Evolutionary conservation across 768 basidiomycete species (phyloP).

Genomic region (Boletus pseudo-olivaceus): DNA sequence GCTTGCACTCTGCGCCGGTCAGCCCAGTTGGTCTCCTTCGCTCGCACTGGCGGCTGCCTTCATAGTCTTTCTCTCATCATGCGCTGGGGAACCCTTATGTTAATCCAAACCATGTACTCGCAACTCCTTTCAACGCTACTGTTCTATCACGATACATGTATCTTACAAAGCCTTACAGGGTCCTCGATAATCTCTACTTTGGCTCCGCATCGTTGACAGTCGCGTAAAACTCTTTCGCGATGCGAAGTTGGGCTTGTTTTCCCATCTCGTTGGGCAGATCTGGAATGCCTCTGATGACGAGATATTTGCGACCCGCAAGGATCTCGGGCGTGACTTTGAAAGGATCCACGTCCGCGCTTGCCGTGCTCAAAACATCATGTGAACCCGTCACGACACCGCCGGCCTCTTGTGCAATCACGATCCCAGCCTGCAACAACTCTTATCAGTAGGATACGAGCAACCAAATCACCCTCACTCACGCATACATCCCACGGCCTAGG

Average conservation of each 20-base stretch:
- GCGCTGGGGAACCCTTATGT: too few relatives aligned
- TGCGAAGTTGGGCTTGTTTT: conserved; percentile 67
- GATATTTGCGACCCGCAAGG: conserved; percentile 74
- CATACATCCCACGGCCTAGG: conserved; percentile 83
- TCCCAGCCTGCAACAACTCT: conserved; percentile 59
- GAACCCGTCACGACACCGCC: conserved; percentile 79
- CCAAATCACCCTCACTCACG: conserved; percentile 33
- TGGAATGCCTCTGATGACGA: conserved; percentile 69
- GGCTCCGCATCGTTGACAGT: conserved; percentile 69
- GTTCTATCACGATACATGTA: not conserved
- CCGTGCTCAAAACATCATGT: conserved; percentile 42
- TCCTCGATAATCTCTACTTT: conserved; percentile 34
- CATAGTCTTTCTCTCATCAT: too few relatives aligned
- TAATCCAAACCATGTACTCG: not conserved
- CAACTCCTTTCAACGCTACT: not conserved
- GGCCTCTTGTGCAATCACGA: conserved; percentile 88
- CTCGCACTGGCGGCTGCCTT: too few relatives aligned
- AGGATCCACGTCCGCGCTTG: conserved; percentile 35
- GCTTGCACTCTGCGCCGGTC: too few relatives aligned
- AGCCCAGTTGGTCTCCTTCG: too few relatives aligned
- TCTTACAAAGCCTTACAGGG: not conserved
- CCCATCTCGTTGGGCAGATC: conserved; percentile 63
- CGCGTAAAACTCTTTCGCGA: conserved; percentile 85
- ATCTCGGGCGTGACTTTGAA: conserved; percentile 68
- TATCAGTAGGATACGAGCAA: not conserved